Evolutionary conservation across 345 rosid species (phyloP), one percentile per base, ranked within the genome.

Genomic region (Firmiana major): DNA sequence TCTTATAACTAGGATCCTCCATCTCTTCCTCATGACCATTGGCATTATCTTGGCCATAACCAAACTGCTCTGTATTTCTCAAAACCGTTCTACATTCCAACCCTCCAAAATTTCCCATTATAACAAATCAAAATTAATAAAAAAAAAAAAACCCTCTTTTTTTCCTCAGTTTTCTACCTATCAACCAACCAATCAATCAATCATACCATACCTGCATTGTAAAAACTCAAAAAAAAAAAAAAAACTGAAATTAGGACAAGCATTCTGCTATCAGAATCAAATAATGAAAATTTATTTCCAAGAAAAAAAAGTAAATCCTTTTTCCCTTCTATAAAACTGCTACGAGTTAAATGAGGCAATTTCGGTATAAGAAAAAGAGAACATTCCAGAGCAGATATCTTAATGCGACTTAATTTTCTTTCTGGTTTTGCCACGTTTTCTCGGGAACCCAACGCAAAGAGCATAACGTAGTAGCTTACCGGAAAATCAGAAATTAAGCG

Each of bases 1-100:
- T 53, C 70, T 63, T 65, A 82, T 84, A 90, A 12, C 77, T 73
- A 21, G 79, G 77, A 79, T 92, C 91, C 2, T 45, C 2, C 21
- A 11, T 1, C 38, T 24, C 73, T 45, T 45, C 55, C 40, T 48
- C 57, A 46, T 38, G 70, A 43, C n/a, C 66, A 10, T 54, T n/a
- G n/a, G n/a, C 73, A 57, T 60, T 74, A 77, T n/a, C n/a, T n/a
- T 22, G 66, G 31, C 2, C n/a, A 45, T 34, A 70, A 76, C 28
- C 31, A 45, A 24, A 48, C 58, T 2, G n/a, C 70, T 13, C 81
- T 45, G 22, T 5, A 72, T 49, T 4, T 63, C 36, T 65, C 48
- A 75, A 10, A 78, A 26, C 62, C 28, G 3, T 70, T n/a, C 11
- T 15, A 21, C 15, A 79, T 62, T 81, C 82, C 31, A 63, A 63